Percentiles rank a stretch among this genome's conserved stretches.
Conservation (phyloP, 1,139 yeast species). For the Suhomyces taliae region DNA sequence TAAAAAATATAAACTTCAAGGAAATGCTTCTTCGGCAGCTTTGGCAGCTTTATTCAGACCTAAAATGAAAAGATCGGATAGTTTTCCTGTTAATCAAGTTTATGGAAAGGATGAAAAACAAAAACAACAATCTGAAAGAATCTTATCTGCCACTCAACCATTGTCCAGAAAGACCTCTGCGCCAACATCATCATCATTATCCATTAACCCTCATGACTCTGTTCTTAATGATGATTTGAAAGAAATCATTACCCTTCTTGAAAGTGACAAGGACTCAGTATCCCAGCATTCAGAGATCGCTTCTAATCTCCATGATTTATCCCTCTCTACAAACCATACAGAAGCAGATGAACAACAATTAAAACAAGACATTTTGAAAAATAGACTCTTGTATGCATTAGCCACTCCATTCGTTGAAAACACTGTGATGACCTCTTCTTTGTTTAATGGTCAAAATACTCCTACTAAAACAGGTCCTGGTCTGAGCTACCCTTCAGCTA, state of each 20-base stretch:
- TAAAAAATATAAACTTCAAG: conserved; percentile 30
- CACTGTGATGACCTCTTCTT: conserved; percentile 44
- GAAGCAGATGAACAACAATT: conserved; percentile 19
- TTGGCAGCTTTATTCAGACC: conserved; percentile 57
- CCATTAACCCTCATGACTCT: conserved; percentile 11
- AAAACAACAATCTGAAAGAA: conserved; percentile 3
- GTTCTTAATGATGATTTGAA: conserved; percentile 38
- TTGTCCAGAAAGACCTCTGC: conserved; percentile 2
- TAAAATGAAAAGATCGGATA: conserved; percentile 35
- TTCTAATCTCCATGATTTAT: conserved; percentile 55
- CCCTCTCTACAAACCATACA: conserved; percentile 39
- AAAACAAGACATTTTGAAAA: conserved; percentile 47
- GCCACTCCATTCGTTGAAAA: conserved; percentile 75
- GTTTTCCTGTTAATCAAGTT: conserved; percentile 33
- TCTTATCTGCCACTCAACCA: conserved; percentile 1
- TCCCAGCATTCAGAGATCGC: conserved; percentile 43
- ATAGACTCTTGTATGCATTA: conserved; percentile 60
- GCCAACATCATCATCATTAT: neutral
- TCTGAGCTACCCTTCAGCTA: conserved; percentile 23
- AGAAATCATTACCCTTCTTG: conserved; percentile 46
- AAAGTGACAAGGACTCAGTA: conserved; percentile 33
- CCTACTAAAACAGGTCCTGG: conserved; percentile 12
- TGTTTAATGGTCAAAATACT: conserved; percentile 19
- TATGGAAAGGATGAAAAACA: conserved; percentile 14
- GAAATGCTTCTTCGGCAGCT: conserved; percentile 65